Percentiles rank a stretch among this genome's conserved stretches.
Conservation (phyloP, 148 eudicot genomes). For the Chenopodium album region DNA sequence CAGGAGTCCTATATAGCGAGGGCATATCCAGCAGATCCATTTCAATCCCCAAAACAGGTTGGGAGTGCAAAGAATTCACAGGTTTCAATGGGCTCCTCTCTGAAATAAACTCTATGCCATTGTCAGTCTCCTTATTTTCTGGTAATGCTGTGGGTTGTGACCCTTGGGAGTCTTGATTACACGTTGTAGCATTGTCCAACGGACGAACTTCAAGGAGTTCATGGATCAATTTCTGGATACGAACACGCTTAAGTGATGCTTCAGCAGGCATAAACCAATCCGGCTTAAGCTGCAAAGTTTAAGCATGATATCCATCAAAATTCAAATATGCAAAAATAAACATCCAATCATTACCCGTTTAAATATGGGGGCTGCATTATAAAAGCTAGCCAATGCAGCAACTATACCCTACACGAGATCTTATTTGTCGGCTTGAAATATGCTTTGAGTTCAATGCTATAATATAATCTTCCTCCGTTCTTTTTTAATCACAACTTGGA, state of each 20-base stretch:
- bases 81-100: constrained; percentile 41
- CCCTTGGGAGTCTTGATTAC: constrained; percentile 25
- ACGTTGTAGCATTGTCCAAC: constrained; percentile 34
- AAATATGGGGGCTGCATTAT: background rate
- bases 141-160: constrained; percentile 22
- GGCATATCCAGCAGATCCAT: constrained; percentile 43
- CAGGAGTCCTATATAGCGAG: constrained; percentile 35
- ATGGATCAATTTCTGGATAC: constrained; percentile 65
- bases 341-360: background rate
- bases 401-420: background rate
- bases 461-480: no score
- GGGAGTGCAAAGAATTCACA: constrained; percentile 36
- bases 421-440: background rate
- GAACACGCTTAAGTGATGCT: constrained; percentile 74
- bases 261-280: constrained; percentile 83
- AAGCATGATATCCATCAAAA: constrained; percentile 3
- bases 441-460: background rate
- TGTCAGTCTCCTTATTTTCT: constrained; percentile 35
- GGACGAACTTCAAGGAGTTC: constrained; percentile 51
- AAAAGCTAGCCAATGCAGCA: background rate
- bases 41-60: constrained; percentile 47
- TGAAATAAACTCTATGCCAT: constrained; percentile 41
- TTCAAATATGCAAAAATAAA: background rate
- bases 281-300: constrained; percentile 55
- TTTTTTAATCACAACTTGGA: no score